Conservation (phyloP, 768 basidiomycete genomes). For the Saitozyma podzolica region DNA sequence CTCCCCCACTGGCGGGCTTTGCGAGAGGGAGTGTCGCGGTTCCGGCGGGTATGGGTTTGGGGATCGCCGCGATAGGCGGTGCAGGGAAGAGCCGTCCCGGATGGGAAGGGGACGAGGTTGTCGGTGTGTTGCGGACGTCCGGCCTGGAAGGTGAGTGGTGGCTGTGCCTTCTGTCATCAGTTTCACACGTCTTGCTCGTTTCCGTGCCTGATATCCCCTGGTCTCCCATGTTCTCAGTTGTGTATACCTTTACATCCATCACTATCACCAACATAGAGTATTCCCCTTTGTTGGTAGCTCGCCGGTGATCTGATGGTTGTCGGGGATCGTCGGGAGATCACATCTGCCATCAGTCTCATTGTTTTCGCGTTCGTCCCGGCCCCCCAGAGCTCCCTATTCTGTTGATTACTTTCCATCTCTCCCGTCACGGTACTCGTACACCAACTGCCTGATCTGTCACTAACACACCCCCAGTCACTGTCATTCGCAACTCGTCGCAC, state of each 20-base stretch:
- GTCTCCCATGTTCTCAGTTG: no score
- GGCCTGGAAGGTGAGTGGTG: constrained; percentile 47
- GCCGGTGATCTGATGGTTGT: no score
- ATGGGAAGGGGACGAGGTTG: constrained; percentile 52
- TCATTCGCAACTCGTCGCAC: constrained; percentile 40
- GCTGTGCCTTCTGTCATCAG: neutral
- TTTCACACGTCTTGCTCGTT: constrained; percentile 6
- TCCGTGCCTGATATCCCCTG: neutral
- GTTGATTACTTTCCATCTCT: no score
- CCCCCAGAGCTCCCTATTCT: no score
- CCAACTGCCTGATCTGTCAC: no score
- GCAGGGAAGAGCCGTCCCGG: constrained; percentile 34
- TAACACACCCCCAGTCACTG: constrained; percentile 29
- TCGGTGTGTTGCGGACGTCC: constrained; percentile 37
- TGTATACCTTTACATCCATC: neutral
- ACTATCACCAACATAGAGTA: neutral
- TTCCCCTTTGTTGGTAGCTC: neutral
- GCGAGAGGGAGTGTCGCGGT: constrained; percentile 3
- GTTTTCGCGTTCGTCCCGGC: no score
- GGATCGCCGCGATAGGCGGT: constrained; percentile 12
- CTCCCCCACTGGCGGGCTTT: constrained; percentile 2
- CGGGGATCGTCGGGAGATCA: no score
- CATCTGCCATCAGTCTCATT: no score
- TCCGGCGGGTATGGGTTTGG: constrained; percentile 17
- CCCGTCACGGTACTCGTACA: no score